phyloP scores from a whole-genome alignment of 2,329 filamentous ascomycete genomes.

The Orbilia quercus region DNA sequence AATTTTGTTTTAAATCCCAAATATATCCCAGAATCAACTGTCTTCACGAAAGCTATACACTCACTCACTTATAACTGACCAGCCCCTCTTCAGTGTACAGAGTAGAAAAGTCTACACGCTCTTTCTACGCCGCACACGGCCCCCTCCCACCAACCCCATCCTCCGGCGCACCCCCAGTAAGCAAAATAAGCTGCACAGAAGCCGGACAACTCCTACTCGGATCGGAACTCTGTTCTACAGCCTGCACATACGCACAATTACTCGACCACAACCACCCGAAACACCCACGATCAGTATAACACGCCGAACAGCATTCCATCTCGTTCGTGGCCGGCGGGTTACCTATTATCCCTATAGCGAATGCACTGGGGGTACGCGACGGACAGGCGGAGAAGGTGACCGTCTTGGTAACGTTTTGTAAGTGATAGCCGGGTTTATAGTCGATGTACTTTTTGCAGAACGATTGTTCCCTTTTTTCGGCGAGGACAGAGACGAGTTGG shows the following conservation, averaged over 20 bases:
- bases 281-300: background rate
- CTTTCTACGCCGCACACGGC: too few relatives aligned
- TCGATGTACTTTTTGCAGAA: constrained; percentile 5
- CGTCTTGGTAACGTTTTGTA: constrained; percentile 1
- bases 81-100: too few relatives aligned
- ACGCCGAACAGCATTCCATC: background rate
- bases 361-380: background rate
- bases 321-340: background rate
- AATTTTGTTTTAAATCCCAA: too few relatives aligned
- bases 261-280: background rate
- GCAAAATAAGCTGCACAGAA: background rate
- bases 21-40: too few relatives aligned
- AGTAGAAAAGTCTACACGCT: too few relatives aligned
- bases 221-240: background rate
- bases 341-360: background rate
- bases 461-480: background rate
- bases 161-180: background rate
- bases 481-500: background rate
- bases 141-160: constrained; percentile 1
- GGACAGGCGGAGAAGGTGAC: background rate
- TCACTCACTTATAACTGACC: too few relatives aligned
- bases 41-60: too few relatives aligned
- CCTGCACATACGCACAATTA: background rate
- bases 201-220: background rate
- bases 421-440: constrained; percentile 2